These are phyloP conservation scores for Blastocystis sp. DNA, from an alignment of 352 stramenopile genomes.

Conservation along the genomic window DNA sequence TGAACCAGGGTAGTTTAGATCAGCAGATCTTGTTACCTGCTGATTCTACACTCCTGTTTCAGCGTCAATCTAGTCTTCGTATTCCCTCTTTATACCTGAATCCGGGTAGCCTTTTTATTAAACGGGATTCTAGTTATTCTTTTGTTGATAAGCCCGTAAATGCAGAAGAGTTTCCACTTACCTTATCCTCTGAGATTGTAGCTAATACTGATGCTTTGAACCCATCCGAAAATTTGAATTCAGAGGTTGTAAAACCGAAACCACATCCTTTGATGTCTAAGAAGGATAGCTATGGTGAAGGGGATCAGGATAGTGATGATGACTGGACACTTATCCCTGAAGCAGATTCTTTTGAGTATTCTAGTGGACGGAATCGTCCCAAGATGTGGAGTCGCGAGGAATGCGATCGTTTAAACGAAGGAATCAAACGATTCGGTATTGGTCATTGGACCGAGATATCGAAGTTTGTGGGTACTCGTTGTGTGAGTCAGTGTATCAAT, in stretches of 20 bases:
- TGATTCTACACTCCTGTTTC: not conserved
- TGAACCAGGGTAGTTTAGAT: too few relatives aligned
- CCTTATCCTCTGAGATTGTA: too few relatives aligned
- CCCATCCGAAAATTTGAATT: too few relatives aligned
- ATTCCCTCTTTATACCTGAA: not conserved
- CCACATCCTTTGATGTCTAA: too few relatives aligned
- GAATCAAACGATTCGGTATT: not conserved
- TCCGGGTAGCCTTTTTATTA: too few relatives aligned
- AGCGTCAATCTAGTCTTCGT: not conserved
- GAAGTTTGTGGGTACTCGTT: constrained; percentile 14
- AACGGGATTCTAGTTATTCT: too few relatives aligned
- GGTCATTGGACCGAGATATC: constrained; percentile 5
- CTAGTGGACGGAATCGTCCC: not conserved
- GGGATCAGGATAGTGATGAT: not conserved
- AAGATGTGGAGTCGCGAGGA: not conserved
- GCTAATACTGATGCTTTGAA: too few relatives aligned
- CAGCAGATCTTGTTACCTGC: not conserved
- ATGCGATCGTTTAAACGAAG: not conserved
- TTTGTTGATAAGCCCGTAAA: too few relatives aligned
- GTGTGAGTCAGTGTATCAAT: constrained; percentile 54
- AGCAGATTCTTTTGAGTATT: not conserved
- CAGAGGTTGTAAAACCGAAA: too few relatives aligned
- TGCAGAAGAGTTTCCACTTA: too few relatives aligned
- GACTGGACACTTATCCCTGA: not conserved
- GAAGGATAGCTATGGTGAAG: not conserved